Evolutionary conservation across 202 grass and related monocot species (phyloP).

Genomic region (Carex sylvatica): DNA sequence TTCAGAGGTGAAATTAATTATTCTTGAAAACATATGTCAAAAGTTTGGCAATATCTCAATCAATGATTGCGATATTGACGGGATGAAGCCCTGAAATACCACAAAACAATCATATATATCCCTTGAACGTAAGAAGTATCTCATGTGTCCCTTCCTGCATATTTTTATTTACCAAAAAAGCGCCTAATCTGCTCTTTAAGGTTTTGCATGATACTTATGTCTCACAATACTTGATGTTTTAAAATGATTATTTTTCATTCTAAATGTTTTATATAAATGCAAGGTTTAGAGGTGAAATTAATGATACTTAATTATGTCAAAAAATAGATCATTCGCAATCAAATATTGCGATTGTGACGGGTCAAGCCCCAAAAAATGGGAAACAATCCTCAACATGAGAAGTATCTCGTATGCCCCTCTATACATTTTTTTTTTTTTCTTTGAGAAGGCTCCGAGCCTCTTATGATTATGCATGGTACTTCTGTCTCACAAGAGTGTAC

Average conservation of each 20-base stretch:
- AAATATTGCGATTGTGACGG: not conserved
- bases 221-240: not conserved
- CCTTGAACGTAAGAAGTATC: not conserved
- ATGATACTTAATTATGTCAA: not conserved
- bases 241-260: not conserved
- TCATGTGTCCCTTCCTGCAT: not conserved
- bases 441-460: not conserved
- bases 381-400: not conserved
- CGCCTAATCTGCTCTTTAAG: not conserved
- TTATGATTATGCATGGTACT: slow-evolving; percentile 16
- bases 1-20: not conserved
- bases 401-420: not conserved
- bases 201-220: not conserved
- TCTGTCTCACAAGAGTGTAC: not conserved
- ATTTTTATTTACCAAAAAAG: not conserved
- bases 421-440: not conserved
- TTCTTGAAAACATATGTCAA: not conserved
- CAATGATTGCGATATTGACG: not conserved
- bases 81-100: not conserved
- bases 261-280: not conserved
- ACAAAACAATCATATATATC: slow-evolving; percentile 1
- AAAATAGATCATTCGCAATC: not conserved
- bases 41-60: not conserved
- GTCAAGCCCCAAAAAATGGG: not conserved
- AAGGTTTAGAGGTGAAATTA: not conserved